Base-by-base conservation (phyloP, 495 filamentous ascomycete genomes). In the Neurospora sp. region DNA sequence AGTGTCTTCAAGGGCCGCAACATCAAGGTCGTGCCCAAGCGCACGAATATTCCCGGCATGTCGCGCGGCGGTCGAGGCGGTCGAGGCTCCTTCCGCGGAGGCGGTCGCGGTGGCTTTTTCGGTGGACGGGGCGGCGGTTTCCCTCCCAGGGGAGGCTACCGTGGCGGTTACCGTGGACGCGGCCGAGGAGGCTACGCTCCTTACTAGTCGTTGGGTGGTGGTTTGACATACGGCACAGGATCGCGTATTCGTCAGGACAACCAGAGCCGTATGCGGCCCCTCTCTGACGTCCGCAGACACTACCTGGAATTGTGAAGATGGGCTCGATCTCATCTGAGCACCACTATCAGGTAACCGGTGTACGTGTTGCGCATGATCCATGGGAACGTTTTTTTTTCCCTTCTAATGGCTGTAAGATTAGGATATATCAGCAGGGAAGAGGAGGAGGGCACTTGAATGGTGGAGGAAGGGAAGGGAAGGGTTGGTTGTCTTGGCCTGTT, bases 31-130 rank as follows among this genome's bases (percentile, higher is more conserved):
- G 93, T 94, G 2, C 96, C 96, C 5, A 99, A 99, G 83, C 91
- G 96, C 48, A 99, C 96, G 69, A 99, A 99, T 80, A 84, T 99
- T 53, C 96, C 96, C 1, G 96, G 96, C 74, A 93, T 98, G 93
- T 89, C 85, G 61, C 87, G 90, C 42, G 88, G 90, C 74, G 89
- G 94, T 39, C 92, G 95, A 22, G 87, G 93, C 72, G 83, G 85
- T 12, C 80, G 87, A 27, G 81, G 88, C 71, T 85, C 84, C 37
- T 82, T 79, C 74, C 81, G 78, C 14, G 84, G 84, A 69, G 88
- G 91, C 71, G 86, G 92, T 73, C 89, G 93, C 70, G 89, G 90
- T 48, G 72, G 53, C 3, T 84, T 81, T 69, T 77, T 82, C 69
- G 81, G 82, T 14, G 84, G 89, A 16, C 82, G 86, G 73, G 85